phyloP scores from a whole-genome alignment of 2,329 filamentous ascomycete species.

The Trichoderma sp. region DNA sequence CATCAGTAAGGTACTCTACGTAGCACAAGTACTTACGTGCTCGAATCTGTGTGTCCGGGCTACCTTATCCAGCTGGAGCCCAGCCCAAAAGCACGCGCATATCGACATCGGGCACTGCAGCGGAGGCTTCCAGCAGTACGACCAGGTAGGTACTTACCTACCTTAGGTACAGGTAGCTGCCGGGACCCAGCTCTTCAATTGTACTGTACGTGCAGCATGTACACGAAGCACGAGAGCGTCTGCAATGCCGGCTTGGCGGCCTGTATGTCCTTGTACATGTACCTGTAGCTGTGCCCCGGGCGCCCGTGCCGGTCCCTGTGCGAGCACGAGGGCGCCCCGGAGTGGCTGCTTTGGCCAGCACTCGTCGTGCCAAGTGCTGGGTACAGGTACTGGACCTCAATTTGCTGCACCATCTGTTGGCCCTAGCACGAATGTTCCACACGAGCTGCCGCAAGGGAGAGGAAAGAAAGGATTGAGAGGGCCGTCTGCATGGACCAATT shows the following conservation, averaged over 20 bases:
- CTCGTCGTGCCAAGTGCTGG: neutral
- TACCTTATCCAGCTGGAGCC: neutral
- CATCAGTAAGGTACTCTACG: no score
- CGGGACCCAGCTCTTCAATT: no score
- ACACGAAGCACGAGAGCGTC: neutral
- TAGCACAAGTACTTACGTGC: neutral
- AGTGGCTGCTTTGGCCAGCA: neutral
- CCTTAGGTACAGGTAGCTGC: no score
- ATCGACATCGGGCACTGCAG: conserved; percentile 21
- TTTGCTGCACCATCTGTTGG: no score
- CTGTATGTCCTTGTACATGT: neutral
- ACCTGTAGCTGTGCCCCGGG: neutral
- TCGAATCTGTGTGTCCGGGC: neutral
- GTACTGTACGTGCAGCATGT: neutral
- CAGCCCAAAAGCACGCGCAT: conserved; percentile 14
- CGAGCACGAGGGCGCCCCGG: neutral
- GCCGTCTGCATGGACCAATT: conserved; percentile 2
- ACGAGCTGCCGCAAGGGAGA: conserved; percentile 6
- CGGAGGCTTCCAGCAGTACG: neutral
- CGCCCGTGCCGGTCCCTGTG: no score
- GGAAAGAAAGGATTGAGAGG: neutral
- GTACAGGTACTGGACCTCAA: neutral
- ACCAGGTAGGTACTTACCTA: no score
- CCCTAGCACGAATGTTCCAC: neutral
- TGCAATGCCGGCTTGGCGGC: no score